Evolutionary conservation across 306 rosid genomes (phyloP).

Genomic region (Glycine latifolia): DNA sequence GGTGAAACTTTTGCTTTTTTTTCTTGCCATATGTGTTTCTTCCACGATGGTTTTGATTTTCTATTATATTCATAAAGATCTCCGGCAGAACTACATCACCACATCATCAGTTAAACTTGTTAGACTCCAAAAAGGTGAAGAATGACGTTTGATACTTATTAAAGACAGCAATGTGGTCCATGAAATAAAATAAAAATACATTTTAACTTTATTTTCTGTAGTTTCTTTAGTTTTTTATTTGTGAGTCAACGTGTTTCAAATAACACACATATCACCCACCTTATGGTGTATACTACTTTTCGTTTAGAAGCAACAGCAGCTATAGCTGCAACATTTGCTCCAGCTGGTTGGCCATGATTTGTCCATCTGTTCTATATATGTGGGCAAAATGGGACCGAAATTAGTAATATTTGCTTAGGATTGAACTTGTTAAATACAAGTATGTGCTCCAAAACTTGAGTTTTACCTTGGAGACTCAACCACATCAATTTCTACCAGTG

Average conservation of each 20-base stretch:
- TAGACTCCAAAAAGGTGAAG: constrained; percentile 38
- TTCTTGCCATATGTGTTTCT: constrained; percentile 84
- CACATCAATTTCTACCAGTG: constrained; percentile 68
- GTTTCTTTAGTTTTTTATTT: background rate
- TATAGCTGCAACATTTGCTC: constrained; percentile 90
- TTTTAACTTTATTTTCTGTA: background rate
- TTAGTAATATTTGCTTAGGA: constrained; percentile 54
- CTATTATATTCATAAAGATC: constrained; percentile 85
- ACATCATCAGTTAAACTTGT: constrained; percentile 35
- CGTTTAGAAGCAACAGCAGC: constrained; percentile 75
- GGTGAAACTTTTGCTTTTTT: constrained; percentile 55
- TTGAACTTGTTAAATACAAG: constrained; percentile 4
- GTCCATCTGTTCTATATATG: constrained; percentile 85
- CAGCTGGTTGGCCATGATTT: constrained; percentile 85
- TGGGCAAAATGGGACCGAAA: constrained; percentile 52
- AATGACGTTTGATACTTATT: constrained; percentile 17
- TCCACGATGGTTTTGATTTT: constrained; percentile 89
- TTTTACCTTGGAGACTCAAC: constrained; percentile 82
- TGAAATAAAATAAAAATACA: background rate
- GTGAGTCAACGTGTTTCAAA: constrained; percentile 1
- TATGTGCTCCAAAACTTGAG: constrained; percentile 41
- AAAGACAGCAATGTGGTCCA: background rate
- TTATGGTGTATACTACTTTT: constrained; percentile 84
- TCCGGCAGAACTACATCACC: constrained; percentile 77
- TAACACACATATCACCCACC: constrained; percentile 59